Evolutionary conservation across 768 basidiomycete species (phyloP).

Genomic region (Kwoniella mangroviensis): DNA sequence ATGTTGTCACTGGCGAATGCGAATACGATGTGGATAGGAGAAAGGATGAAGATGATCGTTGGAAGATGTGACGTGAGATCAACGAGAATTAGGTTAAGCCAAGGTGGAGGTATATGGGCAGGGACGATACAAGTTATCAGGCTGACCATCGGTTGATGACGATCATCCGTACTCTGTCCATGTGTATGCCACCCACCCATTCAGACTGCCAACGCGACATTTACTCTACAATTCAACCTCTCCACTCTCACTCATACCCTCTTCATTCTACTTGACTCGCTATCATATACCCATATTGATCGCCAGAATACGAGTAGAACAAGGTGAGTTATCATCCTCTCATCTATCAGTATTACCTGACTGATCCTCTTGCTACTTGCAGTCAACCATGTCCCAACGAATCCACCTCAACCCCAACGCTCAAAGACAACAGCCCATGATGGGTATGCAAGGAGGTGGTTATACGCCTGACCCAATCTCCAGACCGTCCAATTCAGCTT

Average conservation of each 20-base stretch:
- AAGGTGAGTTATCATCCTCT: neutral
- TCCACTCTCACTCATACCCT: neutral
- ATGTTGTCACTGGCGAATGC: too few relatives aligned
- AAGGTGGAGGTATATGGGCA: too few relatives aligned
- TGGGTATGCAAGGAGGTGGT: conserved; percentile 29
- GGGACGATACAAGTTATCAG: too few relatives aligned
- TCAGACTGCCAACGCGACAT: conserved; percentile 23
- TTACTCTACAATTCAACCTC: neutral
- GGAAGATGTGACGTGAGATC: too few relatives aligned
- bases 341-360: neutral
- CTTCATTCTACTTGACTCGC: neutral
- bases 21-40: too few relatives aligned
- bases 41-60: too few relatives aligned
- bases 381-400: conserved; percentile 46
- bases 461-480: conserved; percentile 47
- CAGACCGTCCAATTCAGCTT: conserved; percentile 51
- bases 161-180: neutral
- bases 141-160: conserved; percentile 2
- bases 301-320: neutral
- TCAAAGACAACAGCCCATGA: conserved; percentile 36
- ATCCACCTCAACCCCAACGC: conserved; percentile 57
- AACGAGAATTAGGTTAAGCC: too few relatives aligned
- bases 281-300: neutral
- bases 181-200: conserved; percentile 3
- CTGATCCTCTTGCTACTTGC: neutral